Base-by-base conservation (phyloP, 1,284 basidiomycete genomes). In the Inonotus obliquus region DNA sequence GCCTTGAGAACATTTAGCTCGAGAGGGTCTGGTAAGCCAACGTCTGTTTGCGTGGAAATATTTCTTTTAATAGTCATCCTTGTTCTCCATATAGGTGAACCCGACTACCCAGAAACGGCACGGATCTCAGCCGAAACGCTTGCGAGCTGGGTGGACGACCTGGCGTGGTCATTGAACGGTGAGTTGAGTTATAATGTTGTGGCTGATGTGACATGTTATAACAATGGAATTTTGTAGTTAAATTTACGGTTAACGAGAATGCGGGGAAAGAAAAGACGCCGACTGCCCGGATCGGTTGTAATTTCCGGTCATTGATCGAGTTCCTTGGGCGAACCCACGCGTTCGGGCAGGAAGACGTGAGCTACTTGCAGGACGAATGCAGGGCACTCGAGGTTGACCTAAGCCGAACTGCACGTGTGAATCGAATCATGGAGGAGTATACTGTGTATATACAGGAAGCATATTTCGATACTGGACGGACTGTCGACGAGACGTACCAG, bases 351-450 rank as follows among this genome's bases (percentile, higher is more conserved):
- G 23, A 19, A 27, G 63, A 64, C 25, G 39, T 54, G 21, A 52
- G 37, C 35, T 64, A 64, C 23, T 54, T 64, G n/a, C 41, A 58
- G 13, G 55, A 61, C 44, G 57, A 58, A 38, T 64, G 63, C 49
- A 41, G 45, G 13, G 45, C 54, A 11, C 63, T 64, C 23, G 63
- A 61, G 21, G 55, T 54, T 1, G 63, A 64, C 32, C 56, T 64
- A 17, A 25, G 44, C 14, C 59, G 63, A 11, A 64, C 63, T 4
- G 63, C 63, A 13, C 59, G 63, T 10, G 59, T 64, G 32, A 64
- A 64, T 48, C 59, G 63, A 11, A 64, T 64, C 19, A 64, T 64
- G 63, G 63, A 64, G 48, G 52, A 61, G 32, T 64, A 64, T 38
- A 56, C 59, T 5, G 37, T 45, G 27, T 61, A 64, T 55, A 55